Conservation (phyloP, 2,329 filamentous ascomycete genomes). For the Verticillium klebahnii region DNA sequence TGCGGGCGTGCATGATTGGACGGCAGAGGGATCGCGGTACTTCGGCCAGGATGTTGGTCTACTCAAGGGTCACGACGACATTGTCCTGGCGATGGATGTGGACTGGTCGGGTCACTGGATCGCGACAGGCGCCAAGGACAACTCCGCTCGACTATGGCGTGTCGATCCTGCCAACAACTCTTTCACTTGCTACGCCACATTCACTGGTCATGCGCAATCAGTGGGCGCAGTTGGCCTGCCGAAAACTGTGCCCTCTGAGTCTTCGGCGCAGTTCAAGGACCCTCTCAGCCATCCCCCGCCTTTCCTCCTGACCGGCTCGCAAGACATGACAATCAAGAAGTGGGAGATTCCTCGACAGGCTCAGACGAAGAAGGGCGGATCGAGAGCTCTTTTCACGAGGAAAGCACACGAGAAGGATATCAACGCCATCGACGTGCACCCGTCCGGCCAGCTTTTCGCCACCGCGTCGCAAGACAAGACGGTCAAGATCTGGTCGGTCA, state of each 20-base stretch:
- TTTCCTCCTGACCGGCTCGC: slow-evolving; percentile 86
- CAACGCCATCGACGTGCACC: slow-evolving; percentile 83
- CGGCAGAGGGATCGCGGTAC: slow-evolving; percentile 40
- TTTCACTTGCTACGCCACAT: slow-evolving; percentile 74
- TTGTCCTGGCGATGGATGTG: slow-evolving; percentile 88
- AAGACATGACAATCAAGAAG: slow-evolving; percentile 91
- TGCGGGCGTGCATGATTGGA: slow-evolving; percentile 14
- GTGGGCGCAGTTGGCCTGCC: slow-evolving; percentile 85
- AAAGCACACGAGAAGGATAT: slow-evolving; percentile 99
- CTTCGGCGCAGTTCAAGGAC: slow-evolving; percentile 65
- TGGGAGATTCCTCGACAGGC: slow-evolving; percentile 71
- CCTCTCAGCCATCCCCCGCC: slow-evolving; percentile 76
- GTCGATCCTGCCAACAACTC: slow-evolving; percentile 71
- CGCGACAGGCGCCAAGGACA: slow-evolving; percentile 94
- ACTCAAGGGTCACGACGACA: slow-evolving; percentile 88
- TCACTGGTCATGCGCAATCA: slow-evolving; percentile 92
- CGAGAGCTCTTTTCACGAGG: slow-evolving; percentile 74
- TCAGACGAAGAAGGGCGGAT: slow-evolving; percentile 44
- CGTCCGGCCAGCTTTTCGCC: slow-evolving; percentile 74
- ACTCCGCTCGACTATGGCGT: slow-evolving; percentile 86
- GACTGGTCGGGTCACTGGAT: slow-evolving; percentile 98
- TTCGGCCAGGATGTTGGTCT: slow-evolving; percentile 88
- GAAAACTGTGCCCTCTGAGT: slow-evolving; percentile 59
- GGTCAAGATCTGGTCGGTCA: slow-evolving; percentile 92
- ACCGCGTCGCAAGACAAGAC: slow-evolving; percentile 96